Evolutionary conservation across 2,329 filamentous ascomycete species (phyloP).

Genomic region (Cordyceps fumosorosea): DNA sequence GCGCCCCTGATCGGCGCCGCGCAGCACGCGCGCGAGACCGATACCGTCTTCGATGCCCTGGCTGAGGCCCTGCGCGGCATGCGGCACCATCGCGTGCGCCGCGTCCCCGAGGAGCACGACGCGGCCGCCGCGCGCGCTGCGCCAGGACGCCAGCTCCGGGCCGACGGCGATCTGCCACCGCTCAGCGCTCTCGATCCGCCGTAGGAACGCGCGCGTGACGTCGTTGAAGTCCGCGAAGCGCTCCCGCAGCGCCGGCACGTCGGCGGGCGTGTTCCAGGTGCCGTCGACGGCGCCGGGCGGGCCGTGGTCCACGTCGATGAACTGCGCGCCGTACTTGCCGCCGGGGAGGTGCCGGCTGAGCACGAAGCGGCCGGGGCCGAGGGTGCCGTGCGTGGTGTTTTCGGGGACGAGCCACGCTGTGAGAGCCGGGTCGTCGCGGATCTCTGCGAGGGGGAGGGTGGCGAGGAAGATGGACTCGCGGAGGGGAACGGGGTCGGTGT

Average conservation of each 20-base stretch:
- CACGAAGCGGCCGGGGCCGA: constrained; percentile 11
- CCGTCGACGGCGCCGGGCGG: constrained; percentile 5
- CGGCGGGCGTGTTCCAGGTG: constrained; percentile 10
- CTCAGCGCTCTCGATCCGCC: not conserved
- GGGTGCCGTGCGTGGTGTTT: constrained; percentile 9
- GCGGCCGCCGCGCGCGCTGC: constrained; percentile 3
- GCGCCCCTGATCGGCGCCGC: not conserved
- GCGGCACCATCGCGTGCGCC: constrained; percentile 12
- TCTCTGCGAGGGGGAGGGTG: not conserved
- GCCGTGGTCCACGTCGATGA: constrained; percentile 9
- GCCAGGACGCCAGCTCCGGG: not conserved
- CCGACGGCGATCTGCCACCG: constrained; percentile 11
- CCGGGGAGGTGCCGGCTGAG: not conserved
- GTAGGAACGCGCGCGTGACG: not conserved
- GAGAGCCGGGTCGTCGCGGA: not conserved
- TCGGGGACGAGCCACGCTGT: not conserved
- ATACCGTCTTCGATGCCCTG: constrained; percentile 12
- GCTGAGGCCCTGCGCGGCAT: constrained; percentile 11
- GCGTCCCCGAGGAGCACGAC: constrained; percentile 11
- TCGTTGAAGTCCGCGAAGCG: constrained; percentile 8
- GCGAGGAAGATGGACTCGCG: constrained; percentile 11
- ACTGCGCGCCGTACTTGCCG: constrained; percentile 3
- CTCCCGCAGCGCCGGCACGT: not conserved
- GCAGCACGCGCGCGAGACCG: constrained; percentile 2
- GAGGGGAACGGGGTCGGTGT: constrained; percentile 7